Base-by-base conservation (phyloP, 192 early-diverging fungal species). In the Tieghemiomyces parasiticus region DNA sequence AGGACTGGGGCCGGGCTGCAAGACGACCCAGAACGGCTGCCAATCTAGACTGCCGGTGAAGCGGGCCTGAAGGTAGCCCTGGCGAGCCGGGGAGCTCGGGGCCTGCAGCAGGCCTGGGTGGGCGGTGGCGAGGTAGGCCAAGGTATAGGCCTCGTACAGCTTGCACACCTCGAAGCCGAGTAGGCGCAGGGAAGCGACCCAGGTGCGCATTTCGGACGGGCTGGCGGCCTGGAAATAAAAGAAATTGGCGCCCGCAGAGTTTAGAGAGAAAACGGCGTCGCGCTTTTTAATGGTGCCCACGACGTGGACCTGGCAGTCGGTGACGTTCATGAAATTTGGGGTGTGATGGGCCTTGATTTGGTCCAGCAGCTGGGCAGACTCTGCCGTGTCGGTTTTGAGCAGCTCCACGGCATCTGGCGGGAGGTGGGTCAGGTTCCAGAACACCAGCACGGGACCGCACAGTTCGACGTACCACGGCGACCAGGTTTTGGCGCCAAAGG, bases 71-170 rank as follows among this genome's bases (percentile, higher is more conserved):
- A 82, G 58, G 63, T 68, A 71, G 1, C 81, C 81, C 58, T 78
- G 76, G 32, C 50, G 50, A 25, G 28, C 26, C 22, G 50, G 50
- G 2, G 28, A 29, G n/a, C 25, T 26, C 22, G 19, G 50, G 50
- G 14, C 22, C 28, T 52, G 50, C 29, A 52, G 50, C 50, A 52
- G 50, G 2, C 2, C 22, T 9, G 26, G 14, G 22, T 52, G 50
- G 22, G 50, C 50, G 14, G 14, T 14, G 22, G 50, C 22, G 14
- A 52, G 19, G 22, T 52, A 52, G 0, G 75, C 78, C 10, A 74
- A 66, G 10, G 88, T 84, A 48, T 85, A 90, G 53, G 81, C 77
- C 67, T 90, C 88, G 56, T 88, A 82, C 16, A 90, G 68, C 66
- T 81, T 79, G 16, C 80, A 72, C 20, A 78, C 78, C 67, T 90